phyloP scores from a whole-genome alignment of 2,329 filamentous ascomycete species.

The Fusarium nanum region DNA sequence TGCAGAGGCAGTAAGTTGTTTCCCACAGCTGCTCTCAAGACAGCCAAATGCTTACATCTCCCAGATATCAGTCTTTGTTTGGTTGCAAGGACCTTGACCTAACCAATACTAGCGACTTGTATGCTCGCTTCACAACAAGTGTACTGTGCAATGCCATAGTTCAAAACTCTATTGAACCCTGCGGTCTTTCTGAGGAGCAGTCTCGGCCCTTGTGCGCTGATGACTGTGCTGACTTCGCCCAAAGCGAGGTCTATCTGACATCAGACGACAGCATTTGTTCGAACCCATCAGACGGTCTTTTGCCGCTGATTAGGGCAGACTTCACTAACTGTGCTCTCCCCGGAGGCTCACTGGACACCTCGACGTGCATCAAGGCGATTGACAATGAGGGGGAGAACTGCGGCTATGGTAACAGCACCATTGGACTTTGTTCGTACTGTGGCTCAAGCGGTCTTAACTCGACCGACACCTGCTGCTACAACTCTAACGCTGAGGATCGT shows the following conservation, averaged over 20 bases:
- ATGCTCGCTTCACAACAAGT: constrained; percentile 92
- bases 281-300: constrained; percentile 71
- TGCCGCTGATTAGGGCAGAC: constrained; percentile 86
- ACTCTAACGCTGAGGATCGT: constrained; percentile 76
- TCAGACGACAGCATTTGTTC: constrained; percentile 80
- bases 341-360: constrained; percentile 78
- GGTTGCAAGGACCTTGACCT: constrained; percentile 84
- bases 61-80: constrained; percentile 82
- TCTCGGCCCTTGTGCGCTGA: constrained; percentile 87
- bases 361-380: constrained; percentile 78
- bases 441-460: constrained; percentile 84
- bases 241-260: constrained; percentile 87
- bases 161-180: constrained; percentile 83
- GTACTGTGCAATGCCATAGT: constrained; percentile 94
- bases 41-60: constrained; percentile 16
- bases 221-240: constrained; percentile 86
- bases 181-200: constrained; percentile 71
- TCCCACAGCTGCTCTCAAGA: not conserved
- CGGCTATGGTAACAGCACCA: constrained; percentile 77
- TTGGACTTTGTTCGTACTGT: constrained; percentile 90
- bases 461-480: constrained; percentile 95
- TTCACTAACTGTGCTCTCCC: constrained; percentile 91
- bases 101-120: constrained; percentile 81
- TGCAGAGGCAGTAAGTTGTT: constrained; percentile 77
- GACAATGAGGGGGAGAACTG: constrained; percentile 89